Evolutionary conservation across 441 rosid species (phyloP).

Genomic region (Arabidopsis hybrid): DNA sequence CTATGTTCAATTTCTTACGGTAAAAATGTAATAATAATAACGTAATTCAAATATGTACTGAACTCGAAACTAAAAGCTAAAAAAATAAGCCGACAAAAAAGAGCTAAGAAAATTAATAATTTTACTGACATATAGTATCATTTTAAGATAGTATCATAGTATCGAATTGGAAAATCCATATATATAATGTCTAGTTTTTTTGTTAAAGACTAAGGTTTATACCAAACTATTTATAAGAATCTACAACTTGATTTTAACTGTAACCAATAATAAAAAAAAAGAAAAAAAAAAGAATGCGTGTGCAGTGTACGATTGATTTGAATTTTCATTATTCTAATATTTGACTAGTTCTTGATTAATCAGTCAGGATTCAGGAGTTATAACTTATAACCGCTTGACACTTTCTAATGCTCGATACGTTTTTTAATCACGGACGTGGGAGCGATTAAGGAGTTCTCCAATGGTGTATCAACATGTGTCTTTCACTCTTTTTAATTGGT

Average conservation of each 20-base stretch:
- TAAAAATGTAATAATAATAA: not conserved
- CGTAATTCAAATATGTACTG: not conserved
- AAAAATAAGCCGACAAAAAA: not conserved
- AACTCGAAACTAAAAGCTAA: not conserved
- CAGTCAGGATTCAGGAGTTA: slow-evolving; percentile 16
- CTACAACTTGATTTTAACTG: not conserved
- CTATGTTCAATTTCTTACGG: not conserved
- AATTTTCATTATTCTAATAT: slow-evolving; percentile 4
- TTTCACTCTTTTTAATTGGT: not conserved
- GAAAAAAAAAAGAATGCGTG: not conserved
- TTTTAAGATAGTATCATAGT: not conserved
- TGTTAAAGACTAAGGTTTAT: not conserved
- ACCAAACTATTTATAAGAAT: not conserved
- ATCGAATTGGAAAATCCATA: not conserved
- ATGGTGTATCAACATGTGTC: slow-evolving; percentile 23
- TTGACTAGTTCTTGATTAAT: slow-evolving; percentile 40
- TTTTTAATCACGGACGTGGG: slow-evolving; percentile 34
- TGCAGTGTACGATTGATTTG: slow-evolving; percentile 1
- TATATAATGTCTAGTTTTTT: not conserved
- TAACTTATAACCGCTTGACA: slow-evolving; percentile 36
- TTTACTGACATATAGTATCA: not conserved
- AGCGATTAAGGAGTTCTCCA: slow-evolving; percentile 30
- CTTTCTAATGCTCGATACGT: slow-evolving; percentile 26
- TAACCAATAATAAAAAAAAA: not conserved
- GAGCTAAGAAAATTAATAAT: not conserved